Evolutionary conservation across 2,329 filamentous ascomycete species (phyloP), one percentile per base, ranked within the genome.

Genomic region (Madurella fahalii): DNA sequence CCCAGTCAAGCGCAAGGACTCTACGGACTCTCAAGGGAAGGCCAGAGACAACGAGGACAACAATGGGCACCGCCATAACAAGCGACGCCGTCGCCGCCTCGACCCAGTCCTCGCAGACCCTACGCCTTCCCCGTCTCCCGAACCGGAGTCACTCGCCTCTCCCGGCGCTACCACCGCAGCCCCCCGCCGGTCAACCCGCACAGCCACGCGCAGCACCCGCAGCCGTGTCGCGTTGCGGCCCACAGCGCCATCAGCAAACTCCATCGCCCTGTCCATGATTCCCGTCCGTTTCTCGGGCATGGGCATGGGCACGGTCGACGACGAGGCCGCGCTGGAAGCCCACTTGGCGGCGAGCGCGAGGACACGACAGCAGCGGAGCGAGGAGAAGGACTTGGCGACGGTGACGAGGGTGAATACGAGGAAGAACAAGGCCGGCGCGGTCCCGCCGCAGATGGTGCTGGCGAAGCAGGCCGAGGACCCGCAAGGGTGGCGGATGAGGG

Each of bases 361-460:
- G 34, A 9, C 34, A 11, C 9, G 34, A 34, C 58, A 59, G 31
- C 60, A 64, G 40, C 68, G 70, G 44, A 71, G 58, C 54, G 69
- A 68, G 13, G 74, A 75, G 41, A 74, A 74, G 60, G 72, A 76
- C 44, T 60, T 76, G 9, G 73, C 72, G 0, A 65, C 70, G 2
- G 55, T 75, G 41, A 77, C 75, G 1, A 63, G 70, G 3, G 65
- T 69, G 48, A 78, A 78, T 56, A 78, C 75, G 1, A 67, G 72
- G 30, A 74, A 73, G 58, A 78, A 78, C 56, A 76, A 76, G 64
- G 70, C 62, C 3, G 66, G 61, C 16, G 67, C 74, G 1, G 52
- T 73, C 5, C 63, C 61, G 7, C 71, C 73, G 0, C 58, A 61
- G 15, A 49, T 66, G 1, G 62, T 71, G 0, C 60, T 73, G 1